A percentile compares a stretch with the other conserved stretches of the same genome.
Evolutionary conservation across 164 flowering plant genomes (phyloP).

Genomic region (Vitis labrusca): DNA sequence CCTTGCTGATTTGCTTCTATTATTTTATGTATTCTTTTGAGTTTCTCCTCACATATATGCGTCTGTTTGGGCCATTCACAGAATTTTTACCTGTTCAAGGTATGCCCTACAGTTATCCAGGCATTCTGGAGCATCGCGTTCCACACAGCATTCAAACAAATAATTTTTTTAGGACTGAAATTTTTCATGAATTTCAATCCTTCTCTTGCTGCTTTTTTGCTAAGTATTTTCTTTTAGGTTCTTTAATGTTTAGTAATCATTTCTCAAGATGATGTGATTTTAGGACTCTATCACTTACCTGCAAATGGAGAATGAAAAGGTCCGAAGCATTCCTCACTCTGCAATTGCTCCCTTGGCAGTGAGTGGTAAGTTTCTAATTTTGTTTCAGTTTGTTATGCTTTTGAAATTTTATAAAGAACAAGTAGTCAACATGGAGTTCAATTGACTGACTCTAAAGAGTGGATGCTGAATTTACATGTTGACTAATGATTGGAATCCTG

Average conservation of each 20-base stretch:
- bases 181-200: not conserved
- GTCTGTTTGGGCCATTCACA: no score
- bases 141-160: no score
- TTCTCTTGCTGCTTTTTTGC: not conserved
- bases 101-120: no score
- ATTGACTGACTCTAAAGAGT: no score
- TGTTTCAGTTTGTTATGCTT: not conserved
- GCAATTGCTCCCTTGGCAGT: constrained; percentile 82
- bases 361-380: constrained; percentile 57
- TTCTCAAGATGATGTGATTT: constrained; percentile 12
- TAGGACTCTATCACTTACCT: constrained; percentile 61
- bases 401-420: not conserved
- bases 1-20: no score
- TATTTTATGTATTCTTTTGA: no score
- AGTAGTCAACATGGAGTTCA: not conserved
- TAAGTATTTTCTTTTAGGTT: not conserved
- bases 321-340: constrained; percentile 69
- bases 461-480: not conserved
- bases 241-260: not conserved
- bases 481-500: not conserved
- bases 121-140: no score
- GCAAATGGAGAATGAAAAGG: constrained; percentile 64
- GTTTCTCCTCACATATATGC: no score
- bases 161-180: not conserved
- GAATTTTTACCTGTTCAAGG: no score